A percentile compares a stretch with the other conserved stretches of the same genome.
Conservation (phyloP, 2,329 filamentous ascomycete genomes). For the Exophiala sideris region DNA sequence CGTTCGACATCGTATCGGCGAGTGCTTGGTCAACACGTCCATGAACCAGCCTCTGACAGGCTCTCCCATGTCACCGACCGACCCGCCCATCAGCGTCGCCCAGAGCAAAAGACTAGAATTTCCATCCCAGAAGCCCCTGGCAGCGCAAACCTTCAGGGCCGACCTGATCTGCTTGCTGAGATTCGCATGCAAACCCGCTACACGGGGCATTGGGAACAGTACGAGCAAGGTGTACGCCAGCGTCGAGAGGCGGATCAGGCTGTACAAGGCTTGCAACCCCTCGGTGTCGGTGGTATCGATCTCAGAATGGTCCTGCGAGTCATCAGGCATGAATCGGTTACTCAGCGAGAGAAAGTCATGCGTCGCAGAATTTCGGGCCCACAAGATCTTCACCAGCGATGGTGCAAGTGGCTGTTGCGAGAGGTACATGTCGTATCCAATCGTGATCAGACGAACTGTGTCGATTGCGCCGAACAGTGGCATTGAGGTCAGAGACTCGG, state of each 20-base stretch:
- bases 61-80: neutral
- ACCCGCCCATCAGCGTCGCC: neutral
- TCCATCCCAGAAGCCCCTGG: neutral
- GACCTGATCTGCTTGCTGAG: neutral
- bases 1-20: neutral
- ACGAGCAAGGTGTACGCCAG: neutral
- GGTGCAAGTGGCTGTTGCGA: neutral
- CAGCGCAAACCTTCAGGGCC: neutral
- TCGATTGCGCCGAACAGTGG: neutral
- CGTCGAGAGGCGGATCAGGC: neutral
- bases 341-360: slow-evolving; percentile 3
- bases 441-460: neutral
- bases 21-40: neutral
- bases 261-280: neutral
- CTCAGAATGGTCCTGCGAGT: neutral
- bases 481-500: neutral
- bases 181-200: neutral
- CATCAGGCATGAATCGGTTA: neutral
- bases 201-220: neutral
- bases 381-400: slow-evolving; percentile 4
- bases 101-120: neutral
- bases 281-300: neutral
- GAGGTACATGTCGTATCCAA: slow-evolving; percentile 9
- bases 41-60: neutral
- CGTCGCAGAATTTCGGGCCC: neutral